Conservation (phyloP, 129 eudicot species). For the Solidago caesia region DNA sequence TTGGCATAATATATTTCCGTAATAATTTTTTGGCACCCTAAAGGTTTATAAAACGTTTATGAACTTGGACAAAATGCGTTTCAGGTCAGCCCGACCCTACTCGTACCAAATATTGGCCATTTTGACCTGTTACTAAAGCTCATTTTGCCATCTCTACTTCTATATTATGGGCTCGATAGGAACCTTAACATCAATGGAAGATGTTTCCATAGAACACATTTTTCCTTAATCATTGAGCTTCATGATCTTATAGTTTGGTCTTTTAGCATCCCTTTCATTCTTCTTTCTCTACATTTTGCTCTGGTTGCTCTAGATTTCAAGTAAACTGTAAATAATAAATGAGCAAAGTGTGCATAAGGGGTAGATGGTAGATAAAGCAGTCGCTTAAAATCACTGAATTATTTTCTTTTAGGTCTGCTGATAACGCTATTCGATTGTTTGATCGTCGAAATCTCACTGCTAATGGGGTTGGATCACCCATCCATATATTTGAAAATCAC, state of each 20-base stretch:
- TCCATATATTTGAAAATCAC: conserved; percentile 81
- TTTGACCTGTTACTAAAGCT: not conserved
- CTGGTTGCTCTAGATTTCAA: not conserved
- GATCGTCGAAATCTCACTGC: conserved; percentile 81
- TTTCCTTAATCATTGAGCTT: not conserved
- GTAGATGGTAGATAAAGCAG: not conserved
- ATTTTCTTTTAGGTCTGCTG: conserved; percentile 67
- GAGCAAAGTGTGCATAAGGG: not conserved
- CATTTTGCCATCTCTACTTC: not conserved
- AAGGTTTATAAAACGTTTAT: not conserved
- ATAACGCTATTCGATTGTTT: conserved; percentile 77
- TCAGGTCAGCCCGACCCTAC: not conserved
- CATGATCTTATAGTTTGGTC: conserved; percentile 6
- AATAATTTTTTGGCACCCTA: not conserved
- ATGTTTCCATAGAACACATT: not conserved
- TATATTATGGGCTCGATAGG: not conserved
- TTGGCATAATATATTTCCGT: not conserved
- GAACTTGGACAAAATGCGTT: not conserved
- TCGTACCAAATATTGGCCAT: not conserved
- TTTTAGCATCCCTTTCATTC: not conserved
- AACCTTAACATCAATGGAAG: conserved; percentile 1
- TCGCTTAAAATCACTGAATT: not conserved
- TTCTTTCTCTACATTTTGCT: conserved; percentile 5
- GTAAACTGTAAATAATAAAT: not conserved
- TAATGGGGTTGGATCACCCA: conserved; percentile 75